Base-by-base conservation (phyloP, 2,329 filamentous ascomycete genomes). In the Arachnomyces sp. region DNA sequence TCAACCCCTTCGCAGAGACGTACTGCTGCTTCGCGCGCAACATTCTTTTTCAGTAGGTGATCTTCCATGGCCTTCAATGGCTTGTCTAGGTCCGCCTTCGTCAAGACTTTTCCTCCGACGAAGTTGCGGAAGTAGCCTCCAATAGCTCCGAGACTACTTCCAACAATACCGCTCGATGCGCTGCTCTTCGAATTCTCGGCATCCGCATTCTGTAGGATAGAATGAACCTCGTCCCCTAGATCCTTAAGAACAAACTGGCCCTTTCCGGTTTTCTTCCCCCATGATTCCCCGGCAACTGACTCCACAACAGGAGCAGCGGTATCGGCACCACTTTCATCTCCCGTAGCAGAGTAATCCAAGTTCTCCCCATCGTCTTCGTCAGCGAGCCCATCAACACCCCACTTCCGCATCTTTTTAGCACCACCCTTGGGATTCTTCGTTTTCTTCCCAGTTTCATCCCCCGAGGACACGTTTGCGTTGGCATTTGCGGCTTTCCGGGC, bases 1-100 rank as follows among this genome's bases (percentile, higher is more conserved):
- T 95, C 84, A 5, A 98, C 90, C 38, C 87, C 87, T 47, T 93
- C 82, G 59, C 90, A 95, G 31, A 98, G 70, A 39, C 92, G 83
- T 25, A 94, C 76, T 2, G 90, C 92, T 12, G 92, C 92, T 69
- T 96, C 92, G 39, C 86, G 83, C 0, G 92, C 92, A 18, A 98
- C 89, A 55, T 98, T 98, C 71, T 98, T 98, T 66, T 83, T 81
- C 44, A 98, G 67, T 5, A 98, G 71, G 60, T 96, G 90, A 42
- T 94, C 87, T 59, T 95, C 87, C 87, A 98, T 95, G 25, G 83
- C 84, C 64, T 90, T 92, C 68, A 98, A 81, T 2, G 92, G 85
- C 61, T 93, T 94, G 46, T 87, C 83, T 15, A 98, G 74, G 56
- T 96, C 90, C 49, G 84, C 78, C 60, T 88, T 85, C 1, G 87